Conservation (phyloP, 2,329 filamentous ascomycete genomes). For the Penicillium sclerotigenum region DNA sequence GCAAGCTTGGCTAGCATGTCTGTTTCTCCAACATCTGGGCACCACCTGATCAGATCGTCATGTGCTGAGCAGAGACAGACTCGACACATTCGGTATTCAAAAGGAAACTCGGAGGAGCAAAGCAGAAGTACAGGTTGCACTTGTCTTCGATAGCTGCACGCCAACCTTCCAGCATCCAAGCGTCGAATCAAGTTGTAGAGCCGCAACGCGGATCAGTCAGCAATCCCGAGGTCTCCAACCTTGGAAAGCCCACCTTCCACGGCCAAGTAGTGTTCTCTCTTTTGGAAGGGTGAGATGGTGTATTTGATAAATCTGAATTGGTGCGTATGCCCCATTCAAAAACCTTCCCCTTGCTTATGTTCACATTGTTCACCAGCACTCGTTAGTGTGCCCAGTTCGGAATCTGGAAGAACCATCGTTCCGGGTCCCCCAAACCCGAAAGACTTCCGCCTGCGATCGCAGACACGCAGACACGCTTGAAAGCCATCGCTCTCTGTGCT, state of each 20-base stretch:
- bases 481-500: conserved; percentile 21
- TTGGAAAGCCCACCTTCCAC: background rate
- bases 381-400: conserved; percentile 5
- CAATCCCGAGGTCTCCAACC: conserved; percentile 1
- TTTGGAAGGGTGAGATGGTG: background rate
- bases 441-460: conserved; percentile 29
- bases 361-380: conserved; percentile 9
- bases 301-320: conserved; percentile 10
- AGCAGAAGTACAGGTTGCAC: conserved; percentile 2
- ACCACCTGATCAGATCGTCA: background rate
- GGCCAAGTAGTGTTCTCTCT: conserved; percentile 1
- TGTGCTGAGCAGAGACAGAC: background rate
- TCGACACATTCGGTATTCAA: background rate
- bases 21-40: background rate
- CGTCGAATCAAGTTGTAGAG: conserved; percentile 22
- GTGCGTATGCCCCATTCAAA: conserved; percentile 17
- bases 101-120: background rate
- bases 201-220: conserved; percentile 11
- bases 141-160: conserved; percentile 5
- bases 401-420: conserved; percentile 33
- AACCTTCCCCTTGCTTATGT: conserved; percentile 17
- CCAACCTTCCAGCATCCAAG: conserved; percentile 4
- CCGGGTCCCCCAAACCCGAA: conserved; percentile 30
- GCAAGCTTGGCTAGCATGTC: background rate
- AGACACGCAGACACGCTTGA: conserved; percentile 29